Percentiles rank a stretch among this genome's conserved stretches.
These are phyloP conservation scores for Hemisphaericaspora xylanilytica DNA, from an alignment of 1,139 yeast genomes.

Conservation along the genomic window DNA sequence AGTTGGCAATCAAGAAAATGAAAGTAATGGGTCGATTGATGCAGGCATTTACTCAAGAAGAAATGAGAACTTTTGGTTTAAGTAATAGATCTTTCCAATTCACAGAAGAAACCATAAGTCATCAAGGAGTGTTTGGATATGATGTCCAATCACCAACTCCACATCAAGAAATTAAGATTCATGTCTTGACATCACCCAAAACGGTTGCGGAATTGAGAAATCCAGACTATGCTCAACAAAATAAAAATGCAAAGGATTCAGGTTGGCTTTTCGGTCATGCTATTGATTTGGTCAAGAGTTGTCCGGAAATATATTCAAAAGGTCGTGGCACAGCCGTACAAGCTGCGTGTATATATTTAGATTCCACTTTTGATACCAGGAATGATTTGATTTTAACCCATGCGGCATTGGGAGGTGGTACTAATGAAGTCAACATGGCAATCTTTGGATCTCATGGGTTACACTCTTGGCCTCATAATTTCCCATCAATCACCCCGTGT, in stretches of 20 bases:
- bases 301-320: constrained; percentile 28
- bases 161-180: constrained; percentile 73
- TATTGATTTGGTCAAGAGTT: constrained; percentile 55
- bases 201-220: constrained; percentile 72
- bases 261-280: constrained; percentile 83
- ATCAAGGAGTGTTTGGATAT: constrained; percentile 39
- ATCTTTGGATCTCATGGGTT: constrained; percentile 93
- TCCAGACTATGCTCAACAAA: constrained; percentile 85
- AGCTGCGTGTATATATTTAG: constrained; percentile 83
- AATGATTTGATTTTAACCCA: constrained; percentile 70
- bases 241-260: constrained; percentile 62
- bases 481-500: constrained; percentile 66
- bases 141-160: constrained; percentile 30
- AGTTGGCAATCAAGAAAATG: constrained; percentile 71
- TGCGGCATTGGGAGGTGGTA: constrained; percentile 94
- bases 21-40: constrained; percentile 85
- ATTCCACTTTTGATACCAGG: constrained; percentile 75
- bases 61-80: constrained; percentile 75
- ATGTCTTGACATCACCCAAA: constrained; percentile 63
- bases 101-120: constrained; percentile 54
- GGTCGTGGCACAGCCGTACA: constrained; percentile 49
- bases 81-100: constrained; percentile 80
- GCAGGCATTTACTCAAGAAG: constrained; percentile 93
- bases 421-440: constrained; percentile 66
- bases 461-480: constrained; percentile 81